Conservation (phyloP, 2,329 filamentous ascomycete genomes). For the Aspergillus fischeri region DNA sequence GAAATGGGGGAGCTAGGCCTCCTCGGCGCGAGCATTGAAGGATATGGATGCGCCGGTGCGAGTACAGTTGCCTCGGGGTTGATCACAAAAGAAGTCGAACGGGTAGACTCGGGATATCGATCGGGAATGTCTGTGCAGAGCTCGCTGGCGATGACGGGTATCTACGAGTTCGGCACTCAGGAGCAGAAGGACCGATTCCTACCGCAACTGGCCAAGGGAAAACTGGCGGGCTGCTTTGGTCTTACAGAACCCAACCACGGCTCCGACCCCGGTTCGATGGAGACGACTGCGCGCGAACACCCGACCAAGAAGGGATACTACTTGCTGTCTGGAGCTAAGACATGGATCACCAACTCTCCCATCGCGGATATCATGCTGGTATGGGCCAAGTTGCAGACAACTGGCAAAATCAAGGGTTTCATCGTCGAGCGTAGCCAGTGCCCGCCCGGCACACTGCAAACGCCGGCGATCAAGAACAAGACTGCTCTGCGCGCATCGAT, state of each 20-base stretch:
- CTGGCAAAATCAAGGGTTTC: constrained; percentile 92
- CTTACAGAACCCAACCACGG: constrained; percentile 91
- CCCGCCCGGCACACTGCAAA: constrained; percentile 83
- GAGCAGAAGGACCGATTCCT: constrained; percentile 85
- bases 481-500: constrained; percentile 88
- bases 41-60: constrained; percentile 83
- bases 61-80: constrained; percentile 84
- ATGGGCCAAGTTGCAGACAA: constrained; percentile 89
- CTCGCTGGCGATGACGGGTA: constrained; percentile 88
- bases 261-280: constrained; percentile 87
- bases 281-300: constrained; percentile 78
- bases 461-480: constrained; percentile 90
- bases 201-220: constrained; percentile 75
- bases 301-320: constrained; percentile 79
- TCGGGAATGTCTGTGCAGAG: constrained; percentile 93
- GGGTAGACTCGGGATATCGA: constrained; percentile 86
- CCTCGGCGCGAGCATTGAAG: constrained; percentile 78
- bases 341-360: constrained; percentile 93
- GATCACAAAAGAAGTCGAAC: constrained; percentile 85
- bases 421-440: constrained; percentile 80
- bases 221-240: constrained; percentile 79
- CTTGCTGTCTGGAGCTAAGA: constrained; percentile 76
- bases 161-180: constrained; percentile 78
- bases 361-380: constrained; percentile 81
- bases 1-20: constrained; percentile 94